These are phyloP conservation scores for Ophiosphaerella herpotricha DNA, from an alignment of 2,329 filamentous ascomycete genomes.

Conservation along the genomic window DNA sequence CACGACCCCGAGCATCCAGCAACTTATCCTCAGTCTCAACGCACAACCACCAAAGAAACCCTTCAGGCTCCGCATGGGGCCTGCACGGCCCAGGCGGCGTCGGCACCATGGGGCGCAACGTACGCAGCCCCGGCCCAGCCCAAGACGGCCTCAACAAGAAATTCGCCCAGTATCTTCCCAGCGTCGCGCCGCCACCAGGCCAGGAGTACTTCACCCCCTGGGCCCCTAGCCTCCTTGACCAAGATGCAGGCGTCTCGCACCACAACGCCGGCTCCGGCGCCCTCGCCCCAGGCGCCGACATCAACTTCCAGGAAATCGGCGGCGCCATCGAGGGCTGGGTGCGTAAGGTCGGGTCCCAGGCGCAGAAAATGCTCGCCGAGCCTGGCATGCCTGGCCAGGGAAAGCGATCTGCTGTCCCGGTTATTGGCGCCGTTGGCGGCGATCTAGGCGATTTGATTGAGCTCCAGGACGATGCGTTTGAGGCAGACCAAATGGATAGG, in stretches of 20 bases:
- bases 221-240: conserved; percentile 42
- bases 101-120: conserved; percentile 74
- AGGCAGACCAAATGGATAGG: conserved; percentile 39
- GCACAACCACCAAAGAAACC: conserved; percentile 42
- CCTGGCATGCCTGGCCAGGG: conserved; percentile 36
- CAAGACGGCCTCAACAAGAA: conserved; percentile 83
- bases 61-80: conserved; percentile 51
- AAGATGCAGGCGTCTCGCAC: conserved; percentile 31
- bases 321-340: conserved; percentile 90
- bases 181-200: conserved; percentile 65
- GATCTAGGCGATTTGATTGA: conserved; percentile 71
- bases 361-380: conserved; percentile 46
- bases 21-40: conserved; percentile 45
- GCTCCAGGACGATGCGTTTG: conserved; percentile 63
- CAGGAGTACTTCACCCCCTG: conserved; percentile 56
- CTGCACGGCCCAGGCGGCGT: conserved; percentile 87
- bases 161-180: conserved; percentile 81
- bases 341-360: conserved; percentile 74
- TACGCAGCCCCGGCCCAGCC: conserved; percentile 77
- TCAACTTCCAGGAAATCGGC: conserved; percentile 77
- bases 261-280: conserved; percentile 37
- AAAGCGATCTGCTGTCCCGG: conserved; percentile 38
- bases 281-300: conserved; percentile 36
- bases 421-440: conserved; percentile 49
- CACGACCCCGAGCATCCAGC: conserved; percentile 43